Evolutionary conservation across 805 yeast genomes (phyloP).

Genomic region (Ogataea degrootiae): DNA sequence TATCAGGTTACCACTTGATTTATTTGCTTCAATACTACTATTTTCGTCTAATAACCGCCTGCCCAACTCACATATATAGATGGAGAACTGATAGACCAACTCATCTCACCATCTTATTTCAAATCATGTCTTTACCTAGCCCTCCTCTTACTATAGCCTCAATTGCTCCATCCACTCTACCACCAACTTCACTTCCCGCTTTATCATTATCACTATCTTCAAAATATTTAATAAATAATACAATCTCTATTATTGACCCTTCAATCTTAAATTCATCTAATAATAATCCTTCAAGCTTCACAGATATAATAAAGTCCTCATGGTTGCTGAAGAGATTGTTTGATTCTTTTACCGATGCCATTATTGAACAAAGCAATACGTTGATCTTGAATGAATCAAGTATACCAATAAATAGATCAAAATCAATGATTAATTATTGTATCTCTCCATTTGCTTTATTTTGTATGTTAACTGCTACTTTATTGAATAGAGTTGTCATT

Average conservation of each 20-base stretch:
- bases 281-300: not conserved
- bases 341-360: constrained; percentile 30
- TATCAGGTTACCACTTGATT: too few species aligned
- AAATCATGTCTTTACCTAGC: not conserved
- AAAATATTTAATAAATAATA: not conserved
- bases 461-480: constrained; percentile 54
- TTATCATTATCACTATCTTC: constrained; percentile 1
- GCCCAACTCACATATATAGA: too few species aligned
- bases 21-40: too few species aligned
- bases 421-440: constrained; percentile 46
- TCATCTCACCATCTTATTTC: not conserved
- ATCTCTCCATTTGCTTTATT: constrained; percentile 45
- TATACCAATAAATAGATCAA: constrained; percentile 25
- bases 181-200: not conserved
- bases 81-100: too few species aligned
- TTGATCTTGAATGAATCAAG: constrained; percentile 17
- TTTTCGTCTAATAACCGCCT: too few species aligned
- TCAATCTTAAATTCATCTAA: not conserved
- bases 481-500: constrained; percentile 52
- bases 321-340: constrained; percentile 22
- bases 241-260: constrained; percentile 14
- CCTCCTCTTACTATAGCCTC: not conserved
- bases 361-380: constrained; percentile 26
- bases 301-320: constrained; percentile 16
- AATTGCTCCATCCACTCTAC: not conserved